phyloP scores from a whole-genome alignment of 1,284 basidiomycete genomes.

The Rhodotorula sp. region DNA sequence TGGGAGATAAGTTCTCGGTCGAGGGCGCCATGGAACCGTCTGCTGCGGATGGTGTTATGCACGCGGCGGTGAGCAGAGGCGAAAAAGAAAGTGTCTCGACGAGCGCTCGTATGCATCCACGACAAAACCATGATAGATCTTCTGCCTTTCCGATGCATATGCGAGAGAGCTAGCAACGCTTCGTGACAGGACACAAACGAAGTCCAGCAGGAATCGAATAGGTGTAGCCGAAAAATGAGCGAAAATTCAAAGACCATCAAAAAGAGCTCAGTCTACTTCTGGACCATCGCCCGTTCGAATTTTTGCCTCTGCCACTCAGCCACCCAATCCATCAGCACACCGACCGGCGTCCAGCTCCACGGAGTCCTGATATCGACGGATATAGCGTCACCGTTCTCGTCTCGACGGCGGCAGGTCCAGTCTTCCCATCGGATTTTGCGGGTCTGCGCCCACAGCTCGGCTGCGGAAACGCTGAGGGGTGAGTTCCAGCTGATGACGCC shows the following conservation, averaged over 20 bases:
- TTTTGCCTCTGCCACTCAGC: neutral
- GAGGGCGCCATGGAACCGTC: too few species aligned
- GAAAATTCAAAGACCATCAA: neutral
- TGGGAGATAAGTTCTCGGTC: too few species aligned
- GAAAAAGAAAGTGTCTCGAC: too few species aligned
- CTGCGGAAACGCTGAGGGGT: neutral
- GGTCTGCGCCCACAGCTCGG: conserved; percentile 27
- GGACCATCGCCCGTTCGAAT: conserved; percentile 10
- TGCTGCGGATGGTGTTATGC: too few species aligned
- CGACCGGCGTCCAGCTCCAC: conserved; percentile 15
- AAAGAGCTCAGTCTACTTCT: neutral
- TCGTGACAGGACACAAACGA: too few species aligned
- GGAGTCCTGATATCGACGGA: conserved; percentile 6
- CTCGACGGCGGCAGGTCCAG: conserved; percentile 7
- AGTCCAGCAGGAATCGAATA: too few species aligned
- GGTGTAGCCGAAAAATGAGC: too few species aligned
- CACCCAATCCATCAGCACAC: neutral
- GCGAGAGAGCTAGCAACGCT: too few species aligned
- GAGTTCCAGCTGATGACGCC: neutral
- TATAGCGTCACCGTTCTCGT: neutral
- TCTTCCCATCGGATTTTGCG: conserved; percentile 29
- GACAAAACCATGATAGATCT: too few species aligned
- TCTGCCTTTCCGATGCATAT: too few species aligned
- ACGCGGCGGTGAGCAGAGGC: too few species aligned
- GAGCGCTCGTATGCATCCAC: too few species aligned